These are phyloP conservation scores for Daldinia loculata DNA, from an alignment of 495 filamentous ascomycete genomes.

Conservation along the genomic window DNA sequence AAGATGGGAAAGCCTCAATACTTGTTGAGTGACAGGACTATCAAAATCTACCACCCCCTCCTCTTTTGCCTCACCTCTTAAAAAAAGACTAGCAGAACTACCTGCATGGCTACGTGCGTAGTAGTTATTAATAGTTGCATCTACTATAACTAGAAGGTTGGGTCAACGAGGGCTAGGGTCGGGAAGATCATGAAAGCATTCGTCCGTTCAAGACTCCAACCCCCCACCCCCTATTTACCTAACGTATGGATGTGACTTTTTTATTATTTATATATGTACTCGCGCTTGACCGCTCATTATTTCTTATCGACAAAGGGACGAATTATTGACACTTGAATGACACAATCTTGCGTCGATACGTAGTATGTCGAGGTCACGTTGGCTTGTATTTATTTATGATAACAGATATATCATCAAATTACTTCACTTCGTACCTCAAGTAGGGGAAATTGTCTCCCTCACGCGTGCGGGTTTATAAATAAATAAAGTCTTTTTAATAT, in stretches of 20 bases:
- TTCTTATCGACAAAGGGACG: constrained; percentile 19
- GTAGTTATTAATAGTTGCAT: constrained; percentile 16
- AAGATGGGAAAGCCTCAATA: neutral
- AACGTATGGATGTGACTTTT: constrained; percentile 3
- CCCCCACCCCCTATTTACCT: constrained; percentile 36
- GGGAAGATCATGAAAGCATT: constrained; percentile 38
- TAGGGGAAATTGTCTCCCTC: neutral
- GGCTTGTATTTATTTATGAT: neutral
- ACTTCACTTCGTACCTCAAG: neutral
- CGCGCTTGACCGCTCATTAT: constrained; percentile 41
- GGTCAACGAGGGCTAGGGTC: constrained; percentile 22
- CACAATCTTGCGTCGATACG: constrained; percentile 36
- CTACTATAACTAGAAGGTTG: constrained; percentile 10
- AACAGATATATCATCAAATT: neutral
- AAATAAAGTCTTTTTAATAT: neutral
- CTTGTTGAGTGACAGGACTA: constrained; percentile 2
- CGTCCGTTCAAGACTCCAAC: constrained; percentile 29
- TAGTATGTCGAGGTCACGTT: constrained; percentile 19
- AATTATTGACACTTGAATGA: constrained; percentile 25
- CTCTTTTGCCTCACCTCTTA: neutral
- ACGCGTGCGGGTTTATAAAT: neutral
- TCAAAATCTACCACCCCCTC: constrained; percentile 1
- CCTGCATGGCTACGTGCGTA: constrained; percentile 1
- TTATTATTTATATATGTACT: constrained; percentile 2
- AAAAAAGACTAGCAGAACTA: constrained; percentile 9